Conservation (phyloP, 106 monocot species). For the Narthecium ossifragum region DNA sequence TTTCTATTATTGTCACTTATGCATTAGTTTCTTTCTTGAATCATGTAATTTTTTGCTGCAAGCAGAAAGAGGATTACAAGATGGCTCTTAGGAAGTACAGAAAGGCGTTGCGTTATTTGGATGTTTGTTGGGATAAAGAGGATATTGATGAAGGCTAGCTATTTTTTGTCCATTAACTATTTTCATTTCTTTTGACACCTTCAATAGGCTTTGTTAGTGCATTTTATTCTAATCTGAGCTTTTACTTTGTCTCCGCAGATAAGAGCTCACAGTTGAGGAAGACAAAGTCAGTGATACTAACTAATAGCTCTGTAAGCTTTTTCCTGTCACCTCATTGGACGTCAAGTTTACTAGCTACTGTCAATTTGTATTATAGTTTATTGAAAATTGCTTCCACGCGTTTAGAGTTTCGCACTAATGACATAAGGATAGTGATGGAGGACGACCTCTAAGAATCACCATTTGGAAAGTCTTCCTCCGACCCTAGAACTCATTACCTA, state of each 20-base stretch:
- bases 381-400: too few species aligned
- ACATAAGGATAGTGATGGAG: too few species aligned
- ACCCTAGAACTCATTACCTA: too few species aligned
- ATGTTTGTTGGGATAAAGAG: constrained; percentile 42
- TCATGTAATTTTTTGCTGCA: neutral
- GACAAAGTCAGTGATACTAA: constrained; percentile 39
- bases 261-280: constrained; percentile 33
- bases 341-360: neutral
- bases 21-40: neutral
- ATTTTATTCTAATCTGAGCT: neutral
- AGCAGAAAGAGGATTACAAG: constrained; percentile 40
- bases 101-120: constrained; percentile 43
- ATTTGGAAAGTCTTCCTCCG: too few species aligned
- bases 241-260: too few species aligned
- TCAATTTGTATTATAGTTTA: too few species aligned
- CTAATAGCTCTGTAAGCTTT: constrained; percentile 47
- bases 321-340: neutral
- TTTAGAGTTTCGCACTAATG: too few species aligned
- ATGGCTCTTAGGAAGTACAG: constrained; percentile 45
- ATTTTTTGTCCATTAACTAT: neutral
- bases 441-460: too few species aligned
- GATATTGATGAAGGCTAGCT: constrained; percentile 36
- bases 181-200: neutral
- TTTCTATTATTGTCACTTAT: neutral
- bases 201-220: neutral